Conservation (phyloP, 2,329 filamentous ascomycete genomes). For the Talaromyces piceae region DNA sequence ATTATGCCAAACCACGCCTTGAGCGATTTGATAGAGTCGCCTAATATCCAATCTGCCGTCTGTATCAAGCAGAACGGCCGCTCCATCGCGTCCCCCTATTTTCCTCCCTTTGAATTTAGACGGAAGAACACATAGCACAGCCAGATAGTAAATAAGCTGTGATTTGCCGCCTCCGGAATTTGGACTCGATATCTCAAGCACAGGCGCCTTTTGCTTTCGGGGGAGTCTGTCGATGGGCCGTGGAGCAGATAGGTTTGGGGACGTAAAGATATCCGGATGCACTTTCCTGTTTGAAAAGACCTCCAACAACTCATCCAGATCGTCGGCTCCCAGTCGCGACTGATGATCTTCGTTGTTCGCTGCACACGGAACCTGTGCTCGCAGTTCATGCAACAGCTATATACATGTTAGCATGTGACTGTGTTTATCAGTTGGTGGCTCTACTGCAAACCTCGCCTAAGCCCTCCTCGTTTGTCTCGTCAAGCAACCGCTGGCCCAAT, state of each 20-base stretch:
- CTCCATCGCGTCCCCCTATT: slow-evolving; percentile 40
- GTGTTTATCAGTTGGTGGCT: not conserved
- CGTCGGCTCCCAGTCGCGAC: slow-evolving; percentile 35
- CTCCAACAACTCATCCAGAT: slow-evolving; percentile 40
- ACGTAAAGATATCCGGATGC: not conserved
- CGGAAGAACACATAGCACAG: slow-evolving; percentile 46
- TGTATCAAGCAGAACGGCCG: slow-evolving; percentile 51
- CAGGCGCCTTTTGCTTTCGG: slow-evolving; percentile 21
- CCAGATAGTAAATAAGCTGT: slow-evolving; percentile 51
- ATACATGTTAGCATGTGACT: not conserved
- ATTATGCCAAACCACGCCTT: slow-evolving; percentile 19
- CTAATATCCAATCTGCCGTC: slow-evolving; percentile 47
- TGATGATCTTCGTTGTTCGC: slow-evolving; percentile 6
- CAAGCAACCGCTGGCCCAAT: slow-evolving; percentile 48
- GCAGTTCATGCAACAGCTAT: slow-evolving; percentile 25
- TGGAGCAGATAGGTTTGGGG: not conserved
- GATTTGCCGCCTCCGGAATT: slow-evolving; percentile 50
- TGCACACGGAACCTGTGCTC: slow-evolving; percentile 18
- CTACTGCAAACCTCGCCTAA: slow-evolving; percentile 38
- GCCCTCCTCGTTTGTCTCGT: slow-evolving; percentile 42
- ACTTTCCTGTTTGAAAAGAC: slow-evolving; percentile 21
- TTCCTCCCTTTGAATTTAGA: slow-evolving; percentile 18
- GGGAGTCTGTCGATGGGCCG: not conserved
- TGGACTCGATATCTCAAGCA: slow-evolving; percentile 49
- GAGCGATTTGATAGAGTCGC: slow-evolving; percentile 33